Conservation (phyloP, 306 rosid genomes). For the Begonia loranthoides region DNA sequence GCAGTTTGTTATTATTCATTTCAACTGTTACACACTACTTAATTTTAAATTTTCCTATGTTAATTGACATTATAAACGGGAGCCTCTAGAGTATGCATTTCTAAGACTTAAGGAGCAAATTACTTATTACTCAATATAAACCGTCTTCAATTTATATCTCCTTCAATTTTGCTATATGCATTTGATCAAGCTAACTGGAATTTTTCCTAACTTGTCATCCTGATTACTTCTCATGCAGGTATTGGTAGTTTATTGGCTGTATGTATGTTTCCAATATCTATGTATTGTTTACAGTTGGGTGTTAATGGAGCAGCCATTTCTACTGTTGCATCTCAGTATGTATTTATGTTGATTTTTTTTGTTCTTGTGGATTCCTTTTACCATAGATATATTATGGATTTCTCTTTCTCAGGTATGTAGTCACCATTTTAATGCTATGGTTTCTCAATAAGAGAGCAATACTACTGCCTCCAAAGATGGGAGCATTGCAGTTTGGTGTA, state of each 20-base stretch:
- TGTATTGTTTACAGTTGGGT: slow-evolving; percentile 67
- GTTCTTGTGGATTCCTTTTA: slow-evolving; percentile 7
- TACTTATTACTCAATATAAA: no score
- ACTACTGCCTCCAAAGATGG: slow-evolving; percentile 79
- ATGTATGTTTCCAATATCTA: slow-evolving; percentile 63
- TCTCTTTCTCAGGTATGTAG: slow-evolving; percentile 52
- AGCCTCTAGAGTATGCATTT: no score
- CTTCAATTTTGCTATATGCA: slow-evolving; percentile 2
- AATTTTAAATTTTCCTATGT: no score
- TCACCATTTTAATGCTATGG: slow-evolving; percentile 72
- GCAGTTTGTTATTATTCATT: no score
- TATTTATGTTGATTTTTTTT: slow-evolving; percentile 7
- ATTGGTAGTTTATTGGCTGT: slow-evolving; percentile 72
- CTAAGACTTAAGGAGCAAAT: no score
- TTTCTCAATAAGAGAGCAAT: slow-evolving; percentile 52
- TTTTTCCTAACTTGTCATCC: not conserved
- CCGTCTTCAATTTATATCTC: not conserved
- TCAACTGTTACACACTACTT: no score
- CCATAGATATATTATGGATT: slow-evolving; percentile 5
- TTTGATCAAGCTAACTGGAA: slow-evolving; percentile 7
- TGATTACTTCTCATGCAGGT: slow-evolving; percentile 35
- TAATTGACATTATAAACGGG: no score
- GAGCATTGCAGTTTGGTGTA: slow-evolving; percentile 70
- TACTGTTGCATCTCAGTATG: slow-evolving; percentile 90
- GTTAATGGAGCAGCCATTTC: slow-evolving; percentile 86